Evolutionary conservation across 2,329 filamentous ascomycete species (phyloP).

Genomic region (Claviceps pazoutovae): DNA sequence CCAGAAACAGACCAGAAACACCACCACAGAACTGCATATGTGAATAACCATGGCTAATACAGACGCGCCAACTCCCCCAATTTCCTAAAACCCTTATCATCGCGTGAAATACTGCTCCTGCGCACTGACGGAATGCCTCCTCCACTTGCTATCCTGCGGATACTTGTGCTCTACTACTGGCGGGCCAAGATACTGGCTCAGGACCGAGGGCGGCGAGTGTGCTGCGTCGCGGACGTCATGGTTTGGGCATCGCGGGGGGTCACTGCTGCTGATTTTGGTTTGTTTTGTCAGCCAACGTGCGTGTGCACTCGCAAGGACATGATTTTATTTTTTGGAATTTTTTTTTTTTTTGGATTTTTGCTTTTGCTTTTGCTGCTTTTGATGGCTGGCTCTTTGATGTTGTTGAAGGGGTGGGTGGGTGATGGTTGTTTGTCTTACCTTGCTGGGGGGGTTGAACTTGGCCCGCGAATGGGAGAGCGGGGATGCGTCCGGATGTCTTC

Average conservation of each 20-base stretch:
- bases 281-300: not conserved
- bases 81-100: not conserved
- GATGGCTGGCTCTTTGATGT: too few species aligned
- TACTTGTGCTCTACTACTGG: conserved; percentile 18
- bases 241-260: not conserved
- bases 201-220: conserved; percentile 13
- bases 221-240: conserved; percentile 11
- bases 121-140: conserved; percentile 16
- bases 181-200: conserved; percentile 13
- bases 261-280: not conserved
- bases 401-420: not conserved
- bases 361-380: not conserved
- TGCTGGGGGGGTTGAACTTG: not conserved
- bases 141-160: conserved; percentile 16
- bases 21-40: too few species aligned
- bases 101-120: conserved; percentile 17
- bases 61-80: too few species aligned
- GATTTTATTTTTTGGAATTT: not conserved
- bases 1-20: too few species aligned
- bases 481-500: conserved; percentile 1
- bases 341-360: too few species aligned
- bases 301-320: not conserved
- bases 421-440: not conserved
- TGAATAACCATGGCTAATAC: too few species aligned
- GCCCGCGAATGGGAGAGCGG: conserved; percentile 1